These are phyloP conservation scores for Gloeophyllum trabeum DNA, from an alignment of 768 basidiomycete species.

Conservation along the genomic window DNA sequence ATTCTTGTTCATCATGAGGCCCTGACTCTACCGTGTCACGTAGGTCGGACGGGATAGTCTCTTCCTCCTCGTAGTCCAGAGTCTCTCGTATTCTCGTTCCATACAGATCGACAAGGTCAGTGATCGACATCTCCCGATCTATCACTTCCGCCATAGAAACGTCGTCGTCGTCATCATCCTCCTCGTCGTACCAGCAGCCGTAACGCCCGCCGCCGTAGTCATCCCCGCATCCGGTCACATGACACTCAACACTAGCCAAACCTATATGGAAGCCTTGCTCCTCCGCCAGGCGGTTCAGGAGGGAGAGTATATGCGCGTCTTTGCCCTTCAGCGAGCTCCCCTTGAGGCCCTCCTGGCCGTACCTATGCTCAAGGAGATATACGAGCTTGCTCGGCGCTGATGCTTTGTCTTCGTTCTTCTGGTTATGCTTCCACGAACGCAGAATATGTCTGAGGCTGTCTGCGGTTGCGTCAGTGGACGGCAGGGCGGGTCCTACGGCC, in stretches of 20 bases:
- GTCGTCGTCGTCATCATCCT: conserved; percentile 6
- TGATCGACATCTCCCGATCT: conserved; percentile 5
- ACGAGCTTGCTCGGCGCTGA: conserved; percentile 13
- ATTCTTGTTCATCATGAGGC: conserved; percentile 13
- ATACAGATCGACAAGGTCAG: conserved; percentile 11
- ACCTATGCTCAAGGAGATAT: conserved; percentile 24
- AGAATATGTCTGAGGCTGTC: conserved; percentile 20
- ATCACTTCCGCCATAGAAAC: conserved; percentile 9
- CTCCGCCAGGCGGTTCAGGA: conserved; percentile 20
- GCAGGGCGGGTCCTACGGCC: conserved; percentile 15
- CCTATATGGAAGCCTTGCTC: conserved; percentile 23
- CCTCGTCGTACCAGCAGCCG: background rate
- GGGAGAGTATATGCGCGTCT: conserved; percentile 22
- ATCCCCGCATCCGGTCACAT: conserved; percentile 9
- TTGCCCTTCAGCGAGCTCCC: conserved; percentile 23
- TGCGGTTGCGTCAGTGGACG: conserved; percentile 13
- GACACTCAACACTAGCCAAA: conserved; percentile 23
- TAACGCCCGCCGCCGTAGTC: conserved; percentile 2
- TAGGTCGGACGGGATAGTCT: conserved; percentile 11
- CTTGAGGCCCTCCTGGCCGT: conserved; percentile 16
- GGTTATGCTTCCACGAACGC: conserved; percentile 21
- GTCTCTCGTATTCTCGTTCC: conserved; percentile 4
- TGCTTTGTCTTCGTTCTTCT: conserved; percentile 8
- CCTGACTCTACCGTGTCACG: conserved; percentile 7
- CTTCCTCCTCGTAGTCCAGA: conserved; percentile 4